Base-by-base conservation (phyloP, 2,329 filamentous ascomycete species). In the Acephala macrosclerotiorum region DNA sequence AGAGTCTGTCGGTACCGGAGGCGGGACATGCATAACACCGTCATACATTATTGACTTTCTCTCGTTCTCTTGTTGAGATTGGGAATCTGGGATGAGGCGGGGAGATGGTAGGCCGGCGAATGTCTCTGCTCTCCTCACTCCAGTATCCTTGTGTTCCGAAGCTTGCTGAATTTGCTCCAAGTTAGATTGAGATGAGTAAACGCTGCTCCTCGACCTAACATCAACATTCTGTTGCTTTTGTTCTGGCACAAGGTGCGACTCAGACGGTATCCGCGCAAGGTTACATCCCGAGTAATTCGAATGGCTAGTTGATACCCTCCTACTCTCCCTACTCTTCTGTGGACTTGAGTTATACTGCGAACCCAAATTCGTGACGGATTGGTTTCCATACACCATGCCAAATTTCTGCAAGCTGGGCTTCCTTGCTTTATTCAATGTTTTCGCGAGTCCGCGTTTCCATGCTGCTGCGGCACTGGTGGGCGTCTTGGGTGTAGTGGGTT, bases 361-460 rank as follows among this genome's bases (percentile, higher is more conserved):
- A 9, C 29, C 29, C 18, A 26, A 25, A 33, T 57, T 57, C 7
- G 25, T 57, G 36, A 53, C 12, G 29, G 49, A 26, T 2, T n/a
- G 20, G 12, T 33, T 53, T 18, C 45, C 22, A 56, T 72, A 73
- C 8, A 67, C 64, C 3, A 65, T 47, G 35, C 40, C 63, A 4
- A 74, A 38, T 51, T 71, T 71, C 4, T 66, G 68, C 63, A 74
- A 67, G 18, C 65, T 68, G 0, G 70, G 70, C 45, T 72, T 72
- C 0, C 71, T 67, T 2, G 72, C 70, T 18, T 63, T 68, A 36
- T 55, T 60, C 2, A 74, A 49, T 1, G 67, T 70, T 7, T 68
- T 61, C 1, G 61, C 57, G 5, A 74, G 45, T 4, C 68, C 66
- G 26, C 66, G 68, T 59, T 71, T 73, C 64, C 70, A 71, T 2